These are phyloP conservation scores for Tetrapisispora namnaoensis DNA, from an alignment of 805 yeast genomes.

Conservation along the genomic window DNA sequence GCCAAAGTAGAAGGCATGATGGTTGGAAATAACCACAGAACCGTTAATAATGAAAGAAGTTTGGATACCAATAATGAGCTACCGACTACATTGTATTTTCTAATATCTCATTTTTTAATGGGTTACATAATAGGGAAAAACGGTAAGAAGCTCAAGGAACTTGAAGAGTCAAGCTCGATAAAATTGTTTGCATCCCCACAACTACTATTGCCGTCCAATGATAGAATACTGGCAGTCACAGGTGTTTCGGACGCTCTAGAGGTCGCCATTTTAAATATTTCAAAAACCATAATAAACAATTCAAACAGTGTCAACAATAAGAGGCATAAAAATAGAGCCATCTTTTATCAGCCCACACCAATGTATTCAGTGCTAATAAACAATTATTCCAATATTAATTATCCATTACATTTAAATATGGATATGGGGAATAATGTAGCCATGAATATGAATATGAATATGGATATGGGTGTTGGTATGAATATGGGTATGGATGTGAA, in stretches of 20 bases:
- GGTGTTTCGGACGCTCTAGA: slow-evolving; percentile 87
- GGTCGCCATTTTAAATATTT: slow-evolving; percentile 67
- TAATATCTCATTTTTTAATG: slow-evolving; percentile 71
- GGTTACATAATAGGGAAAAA: slow-evolving; percentile 74
- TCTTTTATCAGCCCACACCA: slow-evolving; percentile 26
- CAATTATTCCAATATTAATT: slow-evolving; percentile 1
- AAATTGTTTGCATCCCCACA: slow-evolving; percentile 63
- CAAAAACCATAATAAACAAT: slow-evolving; percentile 41
- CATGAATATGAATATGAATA: not conserved
- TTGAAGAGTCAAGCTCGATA: slow-evolving; percentile 76
- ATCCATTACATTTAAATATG: slow-evolving; percentile 1
- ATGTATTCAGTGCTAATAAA: slow-evolving; percentile 4
- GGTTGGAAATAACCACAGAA: not conserved
- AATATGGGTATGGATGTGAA: slow-evolving; percentile 1
- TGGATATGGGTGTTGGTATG: not conserved
- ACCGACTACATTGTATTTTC: slow-evolving; percentile 46
- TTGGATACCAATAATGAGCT: slow-evolving; percentile 31
- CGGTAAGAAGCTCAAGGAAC: slow-evolving; percentile 66
- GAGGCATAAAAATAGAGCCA: slow-evolving; percentile 6
- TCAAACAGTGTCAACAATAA: not conserved
- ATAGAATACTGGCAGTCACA: slow-evolving; percentile 54
- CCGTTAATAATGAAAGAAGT: not conserved
- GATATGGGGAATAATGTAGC: not conserved
- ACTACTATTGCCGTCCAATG: slow-evolving; percentile 66
- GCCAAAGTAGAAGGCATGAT: not conserved